A percentile compares a stretch with the other conserved stretches of the same genome.
Conservation (phyloP, 768 basidiomycete genomes). For the Lactarius trivialis region DNA sequence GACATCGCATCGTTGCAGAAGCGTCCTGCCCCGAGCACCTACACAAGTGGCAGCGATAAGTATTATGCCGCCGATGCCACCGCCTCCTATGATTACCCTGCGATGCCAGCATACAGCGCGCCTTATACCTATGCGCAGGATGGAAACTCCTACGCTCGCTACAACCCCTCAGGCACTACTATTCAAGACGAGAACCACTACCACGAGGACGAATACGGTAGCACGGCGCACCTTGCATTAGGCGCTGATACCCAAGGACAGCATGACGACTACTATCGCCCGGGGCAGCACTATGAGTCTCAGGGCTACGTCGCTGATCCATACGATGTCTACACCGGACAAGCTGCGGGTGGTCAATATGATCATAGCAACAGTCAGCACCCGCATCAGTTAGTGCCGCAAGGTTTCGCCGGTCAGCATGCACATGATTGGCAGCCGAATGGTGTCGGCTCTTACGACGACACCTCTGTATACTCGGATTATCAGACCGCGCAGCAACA, state of each 20-base stretch:
- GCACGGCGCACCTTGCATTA: constrained; percentile 50
- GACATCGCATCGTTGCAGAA: constrained; percentile 52
- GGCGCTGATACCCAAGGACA: constrained; percentile 55
- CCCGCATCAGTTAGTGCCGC: not conserved
- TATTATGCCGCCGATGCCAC: constrained; percentile 48
- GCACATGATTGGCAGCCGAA: not conserved
- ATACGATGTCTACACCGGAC: constrained; percentile 43
- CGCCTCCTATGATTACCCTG: constrained; percentile 46
- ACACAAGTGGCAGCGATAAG: constrained; percentile 39
- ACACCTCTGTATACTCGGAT: not conserved
- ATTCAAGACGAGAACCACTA: constrained; percentile 46
- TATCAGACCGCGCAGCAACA: not conserved
- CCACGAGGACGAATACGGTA: constrained; percentile 68
- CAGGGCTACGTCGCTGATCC: constrained; percentile 35
- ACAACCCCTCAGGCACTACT: constrained; percentile 52
- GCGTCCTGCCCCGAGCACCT: constrained; percentile 50
- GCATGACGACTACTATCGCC: constrained; percentile 25
- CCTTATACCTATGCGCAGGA: constrained; percentile 54
- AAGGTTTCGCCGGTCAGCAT: constrained; percentile 3
- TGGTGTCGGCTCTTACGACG: constrained; percentile 8
- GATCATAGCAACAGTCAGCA: constrained; percentile 4
- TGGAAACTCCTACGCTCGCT: constrained; percentile 45
- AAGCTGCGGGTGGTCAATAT: constrained; percentile 1
- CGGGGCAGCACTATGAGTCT: not conserved
- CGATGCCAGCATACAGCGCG: constrained; percentile 69